A percentile compares a stretch with the other conserved stretches of the same genome.
Evolutionary conservation across 2,329 filamentous ascomycete species (phyloP).

Genomic region (Aspergillus tanneri): DNA sequence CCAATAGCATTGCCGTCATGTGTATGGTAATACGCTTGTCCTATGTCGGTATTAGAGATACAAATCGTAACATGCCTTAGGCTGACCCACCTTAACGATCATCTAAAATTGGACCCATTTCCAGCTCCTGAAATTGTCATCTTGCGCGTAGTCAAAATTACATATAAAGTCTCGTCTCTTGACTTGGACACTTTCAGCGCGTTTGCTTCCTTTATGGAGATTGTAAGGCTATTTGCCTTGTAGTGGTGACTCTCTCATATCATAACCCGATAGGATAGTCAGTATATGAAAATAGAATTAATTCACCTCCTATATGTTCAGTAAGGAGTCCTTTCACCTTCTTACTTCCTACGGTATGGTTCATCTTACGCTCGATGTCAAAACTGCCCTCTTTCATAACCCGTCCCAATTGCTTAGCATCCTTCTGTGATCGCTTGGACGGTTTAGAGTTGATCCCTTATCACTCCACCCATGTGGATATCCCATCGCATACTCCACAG

Average conservation of each 20-base stretch:
- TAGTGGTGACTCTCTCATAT: too few relatives aligned
- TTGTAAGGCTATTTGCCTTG: too few relatives aligned
- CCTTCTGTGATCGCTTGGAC: background rate
- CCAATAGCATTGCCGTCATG: background rate
- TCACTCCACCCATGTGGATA: conserved; percentile 7
- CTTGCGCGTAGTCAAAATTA: background rate
- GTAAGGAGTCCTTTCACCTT: background rate
- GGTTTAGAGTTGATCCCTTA: conserved; percentile 11
- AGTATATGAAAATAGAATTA: too few relatives aligned
- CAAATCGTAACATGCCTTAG: background rate
- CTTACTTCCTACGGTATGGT: too few relatives aligned
- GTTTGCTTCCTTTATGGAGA: too few relatives aligned
- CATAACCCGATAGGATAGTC: too few relatives aligned
- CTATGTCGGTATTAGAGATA: background rate
- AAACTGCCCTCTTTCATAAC: background rate
- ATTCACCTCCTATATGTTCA: too few relatives aligned
- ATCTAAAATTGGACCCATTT: background rate
- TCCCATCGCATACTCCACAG: conserved; percentile 8
- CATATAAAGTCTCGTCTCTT: background rate
- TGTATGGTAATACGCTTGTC: background rate
- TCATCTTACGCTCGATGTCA: background rate
- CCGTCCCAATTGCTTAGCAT: background rate
- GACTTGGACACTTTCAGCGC: too few relatives aligned
- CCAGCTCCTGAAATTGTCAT: background rate
- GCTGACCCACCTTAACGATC: background rate